phyloP scores from a whole-genome alignment of 2,329 filamentous ascomycete genomes.

The Cladorrhinum sp. region DNA sequence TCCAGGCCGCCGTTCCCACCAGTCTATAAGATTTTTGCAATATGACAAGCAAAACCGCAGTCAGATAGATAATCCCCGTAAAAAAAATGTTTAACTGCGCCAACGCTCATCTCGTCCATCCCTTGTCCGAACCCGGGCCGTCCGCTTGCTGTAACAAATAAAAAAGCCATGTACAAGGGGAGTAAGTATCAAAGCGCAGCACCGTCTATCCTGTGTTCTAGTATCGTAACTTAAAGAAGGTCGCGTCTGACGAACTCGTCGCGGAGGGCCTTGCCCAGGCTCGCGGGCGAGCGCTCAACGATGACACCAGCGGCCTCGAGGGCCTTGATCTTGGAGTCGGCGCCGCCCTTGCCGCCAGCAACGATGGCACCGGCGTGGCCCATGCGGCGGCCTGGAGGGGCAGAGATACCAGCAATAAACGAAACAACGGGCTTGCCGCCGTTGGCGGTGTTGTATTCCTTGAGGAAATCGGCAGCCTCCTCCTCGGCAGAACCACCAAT shows the following conservation, averaged over 20 bases:
- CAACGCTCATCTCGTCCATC: not conserved
- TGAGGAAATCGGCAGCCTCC: constrained; percentile 95
- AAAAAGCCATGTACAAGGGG: constrained; percentile 20
- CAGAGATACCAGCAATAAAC: constrained; percentile 98
- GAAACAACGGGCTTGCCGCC: constrained; percentile 88
- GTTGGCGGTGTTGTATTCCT: constrained; percentile 83
- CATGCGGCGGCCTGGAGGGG: constrained; percentile 94
- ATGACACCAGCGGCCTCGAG: constrained; percentile 91
- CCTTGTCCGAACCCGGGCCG: not conserved
- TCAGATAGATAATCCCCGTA: not conserved
- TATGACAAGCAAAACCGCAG: constrained; percentile 3
- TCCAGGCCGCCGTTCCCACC: constrained; percentile 13
- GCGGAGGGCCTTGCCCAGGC: constrained; percentile 88
- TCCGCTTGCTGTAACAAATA: constrained; percentile 9
- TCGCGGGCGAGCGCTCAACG: constrained; percentile 90
- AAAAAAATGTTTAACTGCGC: not conserved
- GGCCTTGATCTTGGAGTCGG: constrained; percentile 95
- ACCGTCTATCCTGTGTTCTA: constrained; percentile 4
- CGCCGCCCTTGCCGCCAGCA: constrained; percentile 93
- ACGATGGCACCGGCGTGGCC: constrained; percentile 98
- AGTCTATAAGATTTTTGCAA: constrained; percentile 12
- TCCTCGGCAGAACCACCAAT: constrained; percentile 97
- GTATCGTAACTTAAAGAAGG: constrained; percentile 64
- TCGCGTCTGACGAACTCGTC: constrained; percentile 95
- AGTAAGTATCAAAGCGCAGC: constrained; percentile 1